Base-by-base conservation (phyloP, 371 early-diverging fungal species). In the Apophysomyces ossiformis region DNA sequence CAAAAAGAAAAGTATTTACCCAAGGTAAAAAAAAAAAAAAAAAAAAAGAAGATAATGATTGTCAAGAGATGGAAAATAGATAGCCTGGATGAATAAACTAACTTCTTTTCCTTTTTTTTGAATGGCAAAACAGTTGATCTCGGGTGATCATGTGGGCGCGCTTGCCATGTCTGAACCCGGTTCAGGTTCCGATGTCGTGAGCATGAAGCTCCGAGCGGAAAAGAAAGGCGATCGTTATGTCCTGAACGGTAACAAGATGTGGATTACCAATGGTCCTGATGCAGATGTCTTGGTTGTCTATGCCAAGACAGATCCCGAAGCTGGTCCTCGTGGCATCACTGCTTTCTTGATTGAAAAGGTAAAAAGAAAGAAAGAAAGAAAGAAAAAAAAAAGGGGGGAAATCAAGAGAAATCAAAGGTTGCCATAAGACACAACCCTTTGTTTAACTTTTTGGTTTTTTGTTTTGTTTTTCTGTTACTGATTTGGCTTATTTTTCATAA, bases 231-330 rank as follows among this genome's bases (percentile, higher is more conserved):
- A 89, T 71, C 73, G 71, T 16, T 97, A 95, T 72, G 75, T 94
- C 5, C 69, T 94, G 60, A 95, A 93, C 65, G 94, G 94, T 1
- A 93, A 89, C 72, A 96, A 97, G 82, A 89, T 96, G 81, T 98
- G 99, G 99, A 98, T 98, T 75, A 98, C 99, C 45, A 98, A 98
- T 81, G 97, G 97, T 4, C 96, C 96, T 15, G 96, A 96, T 78
- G 96, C 97, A 12, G 89, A 97, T 74, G 90, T 90, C 1, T 74
- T 97, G 64, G 93, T 98, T 7, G 96, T 97, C 7, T 98, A 97
- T 75, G 97, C 97, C 39, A 97, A 97, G 83, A 97, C 97, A 5
- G 85, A 93, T 60, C 73, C 85, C 56, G 81, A 88, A 32, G 89
- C 92, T 35, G 94, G 94, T 5, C 89, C 95, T 18, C 86, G 89